Percentiles rank a stretch among this genome's conserved stretches.
These are phyloP conservation scores for Nasturtium officinale DNA, from an alignment of 345 rosid species.

Conservation along the genomic window DNA sequence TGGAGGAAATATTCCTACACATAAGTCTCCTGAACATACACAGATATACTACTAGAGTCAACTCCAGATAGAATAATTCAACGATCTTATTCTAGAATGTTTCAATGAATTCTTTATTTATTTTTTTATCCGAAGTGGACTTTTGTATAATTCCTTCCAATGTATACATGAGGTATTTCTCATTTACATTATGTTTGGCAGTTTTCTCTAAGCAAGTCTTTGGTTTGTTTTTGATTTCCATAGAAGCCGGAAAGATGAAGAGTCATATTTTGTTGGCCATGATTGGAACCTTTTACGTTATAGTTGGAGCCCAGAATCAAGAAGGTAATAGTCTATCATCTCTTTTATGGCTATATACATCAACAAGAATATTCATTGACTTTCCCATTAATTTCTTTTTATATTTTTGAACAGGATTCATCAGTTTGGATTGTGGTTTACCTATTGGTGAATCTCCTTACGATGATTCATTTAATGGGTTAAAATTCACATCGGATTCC, in stretches of 20 bases:
- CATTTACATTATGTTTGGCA: too few relatives aligned
- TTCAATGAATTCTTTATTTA: background rate
- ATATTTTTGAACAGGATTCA: conserved; percentile 42
- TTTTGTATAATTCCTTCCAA: background rate
- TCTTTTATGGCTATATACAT: background rate
- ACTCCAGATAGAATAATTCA: background rate
- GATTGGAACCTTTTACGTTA: conserved; percentile 12
- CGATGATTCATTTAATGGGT: conserved; percentile 15
- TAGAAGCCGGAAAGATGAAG: conserved; percentile 9
- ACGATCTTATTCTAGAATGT: background rate
- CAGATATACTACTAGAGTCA: background rate
- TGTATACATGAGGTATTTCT: background rate
- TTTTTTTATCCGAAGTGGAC: background rate
- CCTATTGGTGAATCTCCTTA: conserved; percentile 31
- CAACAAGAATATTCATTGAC: background rate
- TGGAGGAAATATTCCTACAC: background rate
- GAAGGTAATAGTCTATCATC: conserved; percentile 14
- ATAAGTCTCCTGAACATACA: background rate
- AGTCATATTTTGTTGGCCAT: conserved; percentile 25
- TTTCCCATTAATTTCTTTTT: too few relatives aligned
- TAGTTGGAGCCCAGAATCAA: conserved; percentile 26
- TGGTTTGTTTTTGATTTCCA: background rate
- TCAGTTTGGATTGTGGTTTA: conserved; percentile 56
- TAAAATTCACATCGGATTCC: conserved; percentile 41
- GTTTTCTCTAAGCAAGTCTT: too few relatives aligned